Evolutionary conservation across 805 yeast species (phyloP).

Genomic region (Nakazawaea sp.): DNA sequence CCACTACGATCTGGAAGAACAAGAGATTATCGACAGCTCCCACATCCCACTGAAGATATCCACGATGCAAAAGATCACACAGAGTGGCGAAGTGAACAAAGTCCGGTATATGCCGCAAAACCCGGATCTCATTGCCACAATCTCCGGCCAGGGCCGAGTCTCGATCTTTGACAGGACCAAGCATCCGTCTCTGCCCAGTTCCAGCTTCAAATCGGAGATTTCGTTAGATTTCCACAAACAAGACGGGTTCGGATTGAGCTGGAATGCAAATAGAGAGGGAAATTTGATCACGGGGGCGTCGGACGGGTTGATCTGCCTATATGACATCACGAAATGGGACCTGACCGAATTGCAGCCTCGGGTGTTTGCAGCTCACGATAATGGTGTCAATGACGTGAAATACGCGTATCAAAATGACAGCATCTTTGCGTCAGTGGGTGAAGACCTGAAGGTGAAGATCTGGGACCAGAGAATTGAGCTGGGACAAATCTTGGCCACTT

Average conservation of each 20-base stretch:
- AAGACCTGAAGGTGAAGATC: constrained; percentile 42
- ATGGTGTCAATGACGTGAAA: constrained; percentile 64
- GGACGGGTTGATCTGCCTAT: constrained; percentile 56
- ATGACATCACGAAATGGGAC: constrained; percentile 51
- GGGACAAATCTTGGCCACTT: not conserved
- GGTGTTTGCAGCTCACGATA: constrained; percentile 24
- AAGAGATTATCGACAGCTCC: constrained; percentile 24
- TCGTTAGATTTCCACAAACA: constrained; percentile 23
- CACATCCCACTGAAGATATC: constrained; percentile 28
- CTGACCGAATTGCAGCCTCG: constrained; percentile 14
- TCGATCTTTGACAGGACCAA: constrained; percentile 78
- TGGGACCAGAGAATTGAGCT: constrained; percentile 42
- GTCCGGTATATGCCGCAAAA: constrained; percentile 78
- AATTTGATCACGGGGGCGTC: constrained; percentile 51
- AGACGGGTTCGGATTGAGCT: constrained; percentile 67
- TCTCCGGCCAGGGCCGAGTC: constrained; percentile 58
- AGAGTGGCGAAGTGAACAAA: constrained; percentile 66
- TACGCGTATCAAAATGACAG: constrained; percentile 62
- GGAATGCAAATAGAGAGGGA: constrained; percentile 67
- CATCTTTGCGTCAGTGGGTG: constrained; percentile 62
- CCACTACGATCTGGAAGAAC: constrained; percentile 28
- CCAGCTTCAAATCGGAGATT: constrained; percentile 32
- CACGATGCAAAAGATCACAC: constrained; percentile 54
- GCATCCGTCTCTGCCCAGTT: constrained; percentile 46
- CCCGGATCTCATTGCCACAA: constrained; percentile 73